Base-by-base conservation (phyloP, 2,329 filamentous ascomycete genomes). In the Podosphaera xanthii region DNA sequence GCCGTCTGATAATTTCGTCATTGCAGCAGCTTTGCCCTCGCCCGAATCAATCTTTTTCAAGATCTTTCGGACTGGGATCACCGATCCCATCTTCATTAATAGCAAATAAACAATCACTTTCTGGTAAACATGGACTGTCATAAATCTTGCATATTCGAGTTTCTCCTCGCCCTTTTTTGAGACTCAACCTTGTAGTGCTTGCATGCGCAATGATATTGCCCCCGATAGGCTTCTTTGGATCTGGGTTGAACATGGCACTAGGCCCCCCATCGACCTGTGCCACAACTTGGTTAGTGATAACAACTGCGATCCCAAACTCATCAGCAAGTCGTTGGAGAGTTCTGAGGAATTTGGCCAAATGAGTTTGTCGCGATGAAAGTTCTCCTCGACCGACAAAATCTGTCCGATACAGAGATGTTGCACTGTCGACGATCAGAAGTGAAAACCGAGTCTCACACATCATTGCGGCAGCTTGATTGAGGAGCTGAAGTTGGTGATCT, bases 361-460 rank as follows among this genome's bases (percentile, higher is more conserved):
- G 87, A 1, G 84, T 88, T 70, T 98, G 92, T 63, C 92, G 79
- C 57, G 86, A 90, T n/a, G 89, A 95, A 38, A 98, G 78, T 72
- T 98, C 92, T 60, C 92, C 94, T 71, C 92, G 85, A n/a, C 92
- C 92, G 63, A 89, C 81, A 72, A 97, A 98, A 69, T 98, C 92
- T 0, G 92, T 98, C 64, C 92, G 83, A 72, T 98, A 98, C 2
- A 98, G 78, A 1, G 91, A 85, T 0, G 92, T 98, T 12, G 94
- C 94, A 60, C 89, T 95, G 72, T 98, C 92, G 60, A 98, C 92
- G 56, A 98, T 83, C 57, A 98, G 81, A 7, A 98, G 78, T 2
- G 92, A 97, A 71, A 98, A 98, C 3, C 92, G 83, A 0, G 92
- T 98, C 74, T 98, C 94, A 60, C 90, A 96, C 94, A 98, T 98